Percentiles rank a stretch among this genome's conserved stretches.
phyloP scores from a whole-genome alignment of 345 rosid genomes.

The Eucalyptus pumila region DNA sequence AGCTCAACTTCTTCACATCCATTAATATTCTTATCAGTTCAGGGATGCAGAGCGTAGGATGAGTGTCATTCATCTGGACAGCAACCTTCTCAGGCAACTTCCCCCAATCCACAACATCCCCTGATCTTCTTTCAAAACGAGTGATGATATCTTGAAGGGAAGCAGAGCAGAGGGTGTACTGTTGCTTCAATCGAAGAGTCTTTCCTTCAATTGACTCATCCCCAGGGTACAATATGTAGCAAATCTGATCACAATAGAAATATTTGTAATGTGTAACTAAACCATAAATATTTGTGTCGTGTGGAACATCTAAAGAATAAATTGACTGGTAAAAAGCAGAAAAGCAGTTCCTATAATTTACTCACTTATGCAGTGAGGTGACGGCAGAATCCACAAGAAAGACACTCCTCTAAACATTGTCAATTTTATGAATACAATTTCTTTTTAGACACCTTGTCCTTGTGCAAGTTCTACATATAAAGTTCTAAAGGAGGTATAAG shows the following conservation, averaged over 20 bases:
- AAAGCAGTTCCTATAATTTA: not conserved
- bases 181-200: conserved; percentile 42
- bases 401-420: not conserved
- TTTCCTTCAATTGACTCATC: conserved; percentile 38
- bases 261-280: not conserved
- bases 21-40: conserved; percentile 35
- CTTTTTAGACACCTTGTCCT: not conserved
- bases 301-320: not conserved
- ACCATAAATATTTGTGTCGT: not conserved
- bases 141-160: conserved; percentile 39
- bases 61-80: conserved; percentile 49
- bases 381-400: not conserved
- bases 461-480: not conserved
- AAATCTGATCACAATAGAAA: conserved; percentile 16
- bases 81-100: conserved; percentile 34
- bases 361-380: not conserved
- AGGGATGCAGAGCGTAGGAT: conserved; percentile 40
- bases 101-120: conserved; percentile 17
- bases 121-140: conserved; percentile 27
- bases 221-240: conserved; percentile 38
- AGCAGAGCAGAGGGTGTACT: conserved; percentile 40
- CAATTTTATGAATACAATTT: not conserved
- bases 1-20: conserved; percentile 34
- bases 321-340: not conserved
- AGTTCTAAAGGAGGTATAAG: not conserved